Evolutionary conservation across 805 yeast genomes (phyloP), one percentile per base, ranked within the genome.

Genomic region (Candida maris): DNA sequence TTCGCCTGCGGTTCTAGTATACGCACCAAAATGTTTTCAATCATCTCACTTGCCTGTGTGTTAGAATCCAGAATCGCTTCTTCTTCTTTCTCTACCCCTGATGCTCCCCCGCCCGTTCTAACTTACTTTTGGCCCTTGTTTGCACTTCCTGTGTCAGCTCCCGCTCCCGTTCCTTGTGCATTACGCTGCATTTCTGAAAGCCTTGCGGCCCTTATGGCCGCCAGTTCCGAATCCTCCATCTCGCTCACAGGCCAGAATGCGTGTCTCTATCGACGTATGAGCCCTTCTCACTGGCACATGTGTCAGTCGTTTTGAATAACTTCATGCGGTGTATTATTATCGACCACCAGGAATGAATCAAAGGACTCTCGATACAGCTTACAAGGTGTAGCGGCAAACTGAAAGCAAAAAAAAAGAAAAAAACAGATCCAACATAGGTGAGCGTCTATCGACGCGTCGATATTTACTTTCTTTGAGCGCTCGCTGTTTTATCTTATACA

Each of bases 171-270:
- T 14, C 57, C 55, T 27, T 73, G 73, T 1, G 73, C 59, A 42
- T 70, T 71, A 43, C 73, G 68, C 57, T 85, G 94, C 44, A 91
- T 67, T 61, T 91, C 96, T 17, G 82, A 81, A 49, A 91, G 62
- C 48, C 97, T 75, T n/a, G 97, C 97, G 30, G 86, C 87, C 50
- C 97, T 76, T 45, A 91, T 85, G 21, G 96, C 96, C 49, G 81
- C 79, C 41, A 91, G 67, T 61, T 91, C 98, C 16, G 79, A 62
- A 57, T 87, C 91, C 51, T 86, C 96, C 96, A 88, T 87, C 30
- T 14, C 28, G n/a, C n/a, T n/a, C n/a, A n/a, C n/a, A n/a, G n/a
- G n/a, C n/a, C n/a, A n/a, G n/a, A n/a, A n/a, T n/a, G n/a, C n/a
- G n/a, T n/a, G n/a, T n/a, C n/a, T n/a, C n/a, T n/a, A n/a, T n/a